A percentile compares a stretch with the other conserved stretches of the same genome.
Conservation (phyloP, 495 filamentous ascomycete genomes). For the Letharia columbiana region DNA sequence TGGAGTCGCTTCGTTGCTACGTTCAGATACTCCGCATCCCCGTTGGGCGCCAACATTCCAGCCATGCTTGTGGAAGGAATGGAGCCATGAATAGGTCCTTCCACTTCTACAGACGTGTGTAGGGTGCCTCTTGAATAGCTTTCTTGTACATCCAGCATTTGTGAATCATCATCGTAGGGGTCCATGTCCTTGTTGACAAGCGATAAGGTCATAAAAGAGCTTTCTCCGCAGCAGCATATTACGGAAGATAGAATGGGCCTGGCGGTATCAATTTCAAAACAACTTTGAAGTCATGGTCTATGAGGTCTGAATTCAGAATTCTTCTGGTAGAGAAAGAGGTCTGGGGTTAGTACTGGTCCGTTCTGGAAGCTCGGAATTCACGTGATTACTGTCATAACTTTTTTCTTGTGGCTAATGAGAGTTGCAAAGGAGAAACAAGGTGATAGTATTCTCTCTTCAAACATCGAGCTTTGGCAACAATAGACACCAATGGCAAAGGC, state of each 20-base stretch:
- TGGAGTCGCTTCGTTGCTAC: not conserved
- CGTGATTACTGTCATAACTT: too few species aligned
- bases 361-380: not conserved
- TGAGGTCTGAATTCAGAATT: not conserved
- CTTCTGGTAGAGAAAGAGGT: not conserved
- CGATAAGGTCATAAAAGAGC: not conserved
- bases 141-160: conserved; percentile 19
- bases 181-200: conserved; percentile 13
- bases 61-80: conserved; percentile 8
- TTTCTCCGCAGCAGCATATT: conserved; percentile 1
- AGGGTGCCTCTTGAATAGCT: conserved; percentile 2
- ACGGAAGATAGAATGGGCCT: not conserved
- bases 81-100: conserved; percentile 1
- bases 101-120: not conserved
- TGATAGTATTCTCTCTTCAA: too few species aligned
- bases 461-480: not conserved
- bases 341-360: not conserved
- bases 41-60: not conserved
- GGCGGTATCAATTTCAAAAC: not conserved
- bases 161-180: conserved; percentile 15
- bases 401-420: not conserved
- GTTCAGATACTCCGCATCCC: not conserved
- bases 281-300: not conserved
- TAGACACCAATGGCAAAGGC: too few species aligned
- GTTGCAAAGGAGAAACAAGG: not conserved